A percentile compares a stretch with the other conserved stretches of the same genome.
Conservation (phyloP, 768 basidiomycete species). For the Chlorophyllum brunneum region DNA sequence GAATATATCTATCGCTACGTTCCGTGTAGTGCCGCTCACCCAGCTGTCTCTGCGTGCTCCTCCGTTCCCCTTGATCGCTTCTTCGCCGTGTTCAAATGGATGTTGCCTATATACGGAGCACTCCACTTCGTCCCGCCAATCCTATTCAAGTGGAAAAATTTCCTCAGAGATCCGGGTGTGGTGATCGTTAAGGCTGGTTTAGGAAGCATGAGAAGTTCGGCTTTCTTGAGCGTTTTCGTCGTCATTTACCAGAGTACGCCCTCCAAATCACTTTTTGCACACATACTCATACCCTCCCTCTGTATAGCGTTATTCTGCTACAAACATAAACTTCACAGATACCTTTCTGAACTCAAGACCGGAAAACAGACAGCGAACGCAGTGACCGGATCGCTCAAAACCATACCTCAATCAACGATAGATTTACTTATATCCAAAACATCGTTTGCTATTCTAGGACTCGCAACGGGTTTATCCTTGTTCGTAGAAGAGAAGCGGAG, state of each 20-base stretch:
- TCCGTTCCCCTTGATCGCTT: slow-evolving; percentile 67
- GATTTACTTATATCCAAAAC: slow-evolving; percentile 61
- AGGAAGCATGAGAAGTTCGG: slow-evolving; percentile 79
- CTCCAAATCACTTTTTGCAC: neutral
- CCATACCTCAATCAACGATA: slow-evolving; percentile 42
- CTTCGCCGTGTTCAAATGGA: slow-evolving; percentile 79
- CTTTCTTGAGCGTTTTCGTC: slow-evolving; percentile 84
- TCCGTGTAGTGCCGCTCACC: slow-evolving; percentile 78
- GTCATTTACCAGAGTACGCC: slow-evolving; percentile 73
- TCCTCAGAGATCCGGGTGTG: slow-evolving; percentile 59
- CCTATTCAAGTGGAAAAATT: slow-evolving; percentile 70
- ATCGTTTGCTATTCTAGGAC: slow-evolving; percentile 73
- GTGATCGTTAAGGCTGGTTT: slow-evolving; percentile 62
- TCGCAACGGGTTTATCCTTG: slow-evolving; percentile 70
- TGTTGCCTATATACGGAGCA: slow-evolving; percentile 81
- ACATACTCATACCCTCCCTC: slow-evolving; percentile 18
- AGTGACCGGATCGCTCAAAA: slow-evolving; percentile 30
- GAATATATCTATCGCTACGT: slow-evolving; percentile 29
- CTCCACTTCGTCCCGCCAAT: slow-evolving; percentile 86
- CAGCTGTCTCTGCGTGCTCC: slow-evolving; percentile 57
- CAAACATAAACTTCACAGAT: slow-evolving; percentile 55
- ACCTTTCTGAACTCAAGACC: slow-evolving; percentile 28
- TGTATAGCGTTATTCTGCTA: slow-evolving; percentile 54
- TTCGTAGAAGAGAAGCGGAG: slow-evolving; percentile 86
- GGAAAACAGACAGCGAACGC: slow-evolving; percentile 20